A percentile compares a stretch with the other conserved stretches of the same genome.
Evolutionary conservation across 225 moss, liverwort and hornwort genomes (phyloP).

Genomic region (Physcomitrellopsis africana): DNA sequence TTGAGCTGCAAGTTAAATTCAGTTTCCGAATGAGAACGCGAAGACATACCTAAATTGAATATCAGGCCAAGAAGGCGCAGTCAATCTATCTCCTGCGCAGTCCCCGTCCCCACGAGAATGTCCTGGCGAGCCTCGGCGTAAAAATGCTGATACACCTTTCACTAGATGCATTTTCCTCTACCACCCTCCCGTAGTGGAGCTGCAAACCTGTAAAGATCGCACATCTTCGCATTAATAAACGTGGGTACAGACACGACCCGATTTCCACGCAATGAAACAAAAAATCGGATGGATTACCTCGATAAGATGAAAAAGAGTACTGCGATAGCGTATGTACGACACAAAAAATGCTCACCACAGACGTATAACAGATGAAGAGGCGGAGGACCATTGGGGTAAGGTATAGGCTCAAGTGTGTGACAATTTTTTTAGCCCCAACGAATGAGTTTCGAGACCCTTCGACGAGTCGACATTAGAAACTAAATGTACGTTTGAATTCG

Average conservation of each 20-base stretch:
- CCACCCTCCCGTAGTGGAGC: slow-evolving; percentile 59
- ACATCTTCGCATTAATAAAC: slow-evolving; percentile 2
- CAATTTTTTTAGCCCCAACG: neutral
- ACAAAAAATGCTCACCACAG: slow-evolving; percentile 2
- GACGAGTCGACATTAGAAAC: slow-evolving; percentile 1
- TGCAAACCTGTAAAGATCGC: slow-evolving; percentile 48
- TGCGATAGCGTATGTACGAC: neutral
- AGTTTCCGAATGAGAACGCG: slow-evolving; percentile 21
- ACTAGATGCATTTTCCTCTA: slow-evolving; percentile 70
- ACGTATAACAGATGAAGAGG: neutral
- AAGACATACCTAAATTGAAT: slow-evolving; percentile 58
- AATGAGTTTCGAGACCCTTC: slow-evolving; percentile 1
- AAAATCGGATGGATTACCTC: neutral
- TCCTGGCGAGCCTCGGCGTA: slow-evolving; percentile 60
- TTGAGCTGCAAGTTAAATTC: neutral
- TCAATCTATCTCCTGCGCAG: slow-evolving; percentile 42
- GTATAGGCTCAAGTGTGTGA: neutral
- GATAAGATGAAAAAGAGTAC: slow-evolving; percentile 11
- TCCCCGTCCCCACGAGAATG: slow-evolving; percentile 59
- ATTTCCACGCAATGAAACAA: slow-evolving; percentile 3
- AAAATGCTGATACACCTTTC: slow-evolving; percentile 71
- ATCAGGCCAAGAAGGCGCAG: slow-evolving; percentile 60
- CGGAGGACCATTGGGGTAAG: neutral
- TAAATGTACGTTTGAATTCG: neutral
- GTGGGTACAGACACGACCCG: slow-evolving; percentile 5